These are phyloP conservation scores for Dendrostoma leiphaemia DNA, from an alignment of 2,329 filamentous ascomycete species.

Conservation along the genomic window DNA sequence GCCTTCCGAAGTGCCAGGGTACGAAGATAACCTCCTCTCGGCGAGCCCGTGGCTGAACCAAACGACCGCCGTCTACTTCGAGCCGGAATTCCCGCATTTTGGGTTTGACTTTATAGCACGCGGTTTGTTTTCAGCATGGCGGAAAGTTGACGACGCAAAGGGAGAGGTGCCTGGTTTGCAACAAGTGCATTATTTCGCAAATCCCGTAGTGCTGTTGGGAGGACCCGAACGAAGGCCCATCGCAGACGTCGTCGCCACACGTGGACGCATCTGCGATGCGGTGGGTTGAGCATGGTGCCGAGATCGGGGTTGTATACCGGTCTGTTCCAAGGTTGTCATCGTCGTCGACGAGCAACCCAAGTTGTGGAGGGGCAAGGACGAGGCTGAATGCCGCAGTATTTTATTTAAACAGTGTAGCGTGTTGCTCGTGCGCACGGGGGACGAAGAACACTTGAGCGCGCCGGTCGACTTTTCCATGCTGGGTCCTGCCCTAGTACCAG, in stretches of 20 bases:
- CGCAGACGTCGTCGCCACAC: neutral
- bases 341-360: neutral
- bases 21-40: too few species aligned
- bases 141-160: neutral
- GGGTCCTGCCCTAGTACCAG: neutral
- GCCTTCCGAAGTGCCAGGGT: too few species aligned
- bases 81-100: neutral
- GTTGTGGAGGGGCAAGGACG: neutral
- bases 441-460: neutral
- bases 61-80: neutral
- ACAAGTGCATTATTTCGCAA: neutral
- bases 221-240: neutral
- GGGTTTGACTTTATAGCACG: neutral
- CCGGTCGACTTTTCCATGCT: neutral
- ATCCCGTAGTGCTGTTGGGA: neutral
- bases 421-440: neutral
- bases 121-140: neutral
- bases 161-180: neutral
- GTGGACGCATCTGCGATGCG: neutral
- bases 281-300: neutral
- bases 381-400: neutral
- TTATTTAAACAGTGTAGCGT: neutral
- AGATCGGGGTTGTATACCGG: constrained; percentile 1
- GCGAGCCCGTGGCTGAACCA: neutral
- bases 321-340: neutral